Percentiles rank a stretch among this genome's conserved stretches.
Evolutionary conservation across 768 basidiomycete genomes (phyloP).

Genomic region (Hirschioporus abietinus): DNA sequence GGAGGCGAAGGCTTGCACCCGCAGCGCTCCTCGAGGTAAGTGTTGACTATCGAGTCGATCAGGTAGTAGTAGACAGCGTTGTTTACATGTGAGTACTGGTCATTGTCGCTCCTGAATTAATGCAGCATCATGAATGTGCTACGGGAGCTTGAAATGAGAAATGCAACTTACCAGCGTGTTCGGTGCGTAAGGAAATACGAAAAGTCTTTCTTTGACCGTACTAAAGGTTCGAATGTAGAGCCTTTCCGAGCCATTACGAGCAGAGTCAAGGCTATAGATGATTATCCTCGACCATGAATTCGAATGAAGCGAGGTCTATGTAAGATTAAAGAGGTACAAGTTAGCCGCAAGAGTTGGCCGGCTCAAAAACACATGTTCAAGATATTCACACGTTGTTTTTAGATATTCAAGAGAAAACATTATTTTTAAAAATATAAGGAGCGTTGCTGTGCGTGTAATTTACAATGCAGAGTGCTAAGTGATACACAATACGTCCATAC

Average conservation of each 20-base stretch:
- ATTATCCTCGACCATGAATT: neutral
- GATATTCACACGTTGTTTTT: neutral
- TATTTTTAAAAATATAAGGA: neutral
- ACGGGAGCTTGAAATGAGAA: constrained; percentile 4
- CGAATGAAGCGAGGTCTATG: too few relatives aligned
- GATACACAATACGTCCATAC: neutral
- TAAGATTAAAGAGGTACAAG: too few relatives aligned
- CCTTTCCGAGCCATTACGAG: neutral
- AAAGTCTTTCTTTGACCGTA: constrained; percentile 39
- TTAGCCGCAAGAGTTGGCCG: too few relatives aligned
- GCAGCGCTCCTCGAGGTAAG: constrained; percentile 67
- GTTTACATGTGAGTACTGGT: constrained; percentile 80
- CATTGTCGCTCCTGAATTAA: constrained; percentile 70
- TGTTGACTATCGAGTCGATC: constrained; percentile 78
- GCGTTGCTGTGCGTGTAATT: neutral
- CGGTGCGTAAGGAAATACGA: constrained; percentile 54
- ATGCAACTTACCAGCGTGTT: constrained; percentile 57
- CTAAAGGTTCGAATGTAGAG: too few relatives aligned
- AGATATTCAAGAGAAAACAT: neutral
- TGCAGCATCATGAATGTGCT: neutral
- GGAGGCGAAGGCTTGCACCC: constrained; percentile 41
- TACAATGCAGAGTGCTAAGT: neutral
- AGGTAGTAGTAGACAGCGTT: constrained; percentile 78
- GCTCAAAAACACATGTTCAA: neutral
- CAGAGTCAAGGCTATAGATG: neutral